Base-by-base conservation (phyloP, 2,329 filamentous ascomycete species). In the Stagonosporopsis chrysanthemi region DNA sequence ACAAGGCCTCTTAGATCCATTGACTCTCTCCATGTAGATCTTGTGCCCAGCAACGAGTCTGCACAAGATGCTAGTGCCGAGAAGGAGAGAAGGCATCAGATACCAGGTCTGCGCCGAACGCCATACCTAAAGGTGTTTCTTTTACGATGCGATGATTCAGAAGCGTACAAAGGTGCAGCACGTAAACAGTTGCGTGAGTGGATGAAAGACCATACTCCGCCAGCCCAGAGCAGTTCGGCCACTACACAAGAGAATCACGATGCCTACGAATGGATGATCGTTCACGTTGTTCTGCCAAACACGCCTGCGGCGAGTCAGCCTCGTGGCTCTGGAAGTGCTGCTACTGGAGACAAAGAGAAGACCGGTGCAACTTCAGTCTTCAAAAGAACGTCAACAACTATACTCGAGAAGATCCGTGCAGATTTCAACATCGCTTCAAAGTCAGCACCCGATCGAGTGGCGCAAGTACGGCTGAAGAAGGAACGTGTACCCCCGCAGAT, bases 101-200 rank as follows among this genome's bases (percentile, higher is more conserved):
- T 99, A 51, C 95, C 95, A 1, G 96, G 95, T 3, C 80, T 99
- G 53, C 89, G 94, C 36, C 90, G 91, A 61, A 98, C 94, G 0
- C 92, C 96, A 0, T 99, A 99, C 75, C 82, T 99, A 58, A 98
- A 97, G 75, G 80, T 99, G 6, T 89, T 93, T 55, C 80, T 99
- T 2, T 84, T 99, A 50, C 86, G 93, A 70, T 98, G 95, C 78
- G 95, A 98, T 78, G 95, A 99, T 73, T 96, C 92, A 70, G 96
- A 99, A 44, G 87, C 87, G 8, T 99, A 99, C 82, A 98, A 97
- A 77, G 81, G 86, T 1, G 86, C 86, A 12, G 88, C 91, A 6
- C 85, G 92, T 47, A 87, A 90, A 68, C 86, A 91, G 65, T 83
- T 99, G 33, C 86, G 91, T 47, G 93, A 98, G 64, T 99, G 95